Conservation (phyloP, 2,329 filamentous ascomycete species). For the Chaetomiaceae sp. region DNA sequence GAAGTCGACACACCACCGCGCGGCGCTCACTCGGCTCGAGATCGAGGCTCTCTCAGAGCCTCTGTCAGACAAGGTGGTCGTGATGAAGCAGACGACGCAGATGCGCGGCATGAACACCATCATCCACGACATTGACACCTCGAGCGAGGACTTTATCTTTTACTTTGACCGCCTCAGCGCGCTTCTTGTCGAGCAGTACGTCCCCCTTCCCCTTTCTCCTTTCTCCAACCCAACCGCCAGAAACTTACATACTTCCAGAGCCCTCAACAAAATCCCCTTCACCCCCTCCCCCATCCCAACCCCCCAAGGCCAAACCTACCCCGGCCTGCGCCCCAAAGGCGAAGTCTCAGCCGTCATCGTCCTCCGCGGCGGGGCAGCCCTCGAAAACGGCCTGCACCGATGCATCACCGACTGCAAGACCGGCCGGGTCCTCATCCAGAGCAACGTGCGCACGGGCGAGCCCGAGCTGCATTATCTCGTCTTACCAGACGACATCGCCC, state of each 20-base stretch:
- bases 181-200: constrained; percentile 75
- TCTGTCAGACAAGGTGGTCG: constrained; percentile 68
- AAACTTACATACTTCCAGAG: constrained; percentile 41
- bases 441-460: constrained; percentile 77
- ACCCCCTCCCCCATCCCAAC: constrained; percentile 61
- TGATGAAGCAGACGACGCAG: constrained; percentile 74
- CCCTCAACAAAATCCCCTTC: constrained; percentile 73
- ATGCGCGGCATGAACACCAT: constrained; percentile 86
- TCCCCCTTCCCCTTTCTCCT: constrained; percentile 18
- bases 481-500: constrained; percentile 66
- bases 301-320: constrained; percentile 64
- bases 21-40: constrained; percentile 72
- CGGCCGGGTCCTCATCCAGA: constrained; percentile 86
- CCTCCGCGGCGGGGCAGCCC: constrained; percentile 79
- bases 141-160: constrained; percentile 89
- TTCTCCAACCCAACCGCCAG: background rate
- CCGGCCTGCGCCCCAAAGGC: constrained; percentile 66
- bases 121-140: constrained; percentile 73
- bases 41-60: constrained; percentile 65
- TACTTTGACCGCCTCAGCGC: constrained; percentile 89
- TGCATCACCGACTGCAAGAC: constrained; percentile 91
- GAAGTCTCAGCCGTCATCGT: constrained; percentile 83
- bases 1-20: constrained; percentile 79
- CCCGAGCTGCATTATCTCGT: constrained; percentile 89
- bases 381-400: constrained; percentile 82